phyloP scores from a whole-genome alignment of 768 basidiomycete species.

The Dioszegia hungarica region DNA sequence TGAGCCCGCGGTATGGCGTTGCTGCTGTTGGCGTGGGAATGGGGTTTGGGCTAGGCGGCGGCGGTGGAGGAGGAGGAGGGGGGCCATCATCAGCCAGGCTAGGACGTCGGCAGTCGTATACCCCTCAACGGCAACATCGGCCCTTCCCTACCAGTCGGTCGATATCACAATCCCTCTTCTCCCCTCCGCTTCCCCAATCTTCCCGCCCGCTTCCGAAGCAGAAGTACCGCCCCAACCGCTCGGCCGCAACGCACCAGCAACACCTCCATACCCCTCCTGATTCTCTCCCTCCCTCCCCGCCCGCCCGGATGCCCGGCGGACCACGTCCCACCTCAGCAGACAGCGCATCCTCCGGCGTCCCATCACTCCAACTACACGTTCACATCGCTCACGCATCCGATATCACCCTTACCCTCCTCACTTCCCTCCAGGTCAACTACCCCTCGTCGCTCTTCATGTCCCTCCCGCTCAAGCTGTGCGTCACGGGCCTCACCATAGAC shows the following conservation, averaged over 20 bases:
- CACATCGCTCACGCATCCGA: conserved; percentile 81
- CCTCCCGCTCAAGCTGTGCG: conserved; percentile 86
- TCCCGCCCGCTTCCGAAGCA: background rate
- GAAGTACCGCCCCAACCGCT: background rate
- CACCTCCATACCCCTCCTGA: conserved; percentile 7
- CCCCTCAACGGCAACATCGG: background rate
- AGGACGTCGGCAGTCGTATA: background rate
- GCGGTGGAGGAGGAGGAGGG: background rate
- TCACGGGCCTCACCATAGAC: conserved; percentile 78
- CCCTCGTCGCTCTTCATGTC: conserved; percentile 96
- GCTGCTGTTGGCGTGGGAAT: conserved; percentile 23
- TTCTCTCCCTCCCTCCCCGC: conserved; percentile 25
- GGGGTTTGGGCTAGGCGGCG: conserved; percentile 10
- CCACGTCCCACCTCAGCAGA: conserved; percentile 26
- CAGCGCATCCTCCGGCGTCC: conserved; percentile 49
- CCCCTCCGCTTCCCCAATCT: background rate
- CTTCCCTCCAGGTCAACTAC: conserved; percentile 92
- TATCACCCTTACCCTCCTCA: conserved; percentile 79
- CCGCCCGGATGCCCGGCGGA: conserved; percentile 15
- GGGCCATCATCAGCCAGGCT: conserved; percentile 3
- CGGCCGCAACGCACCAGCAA: conserved; percentile 4
- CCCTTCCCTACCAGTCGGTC: background rate
- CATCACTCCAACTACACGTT: conserved; percentile 78
- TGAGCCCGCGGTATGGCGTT: conserved; percentile 17
- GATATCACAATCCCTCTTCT: conserved; percentile 3